phyloP scores from a whole-genome alignment of 2,329 filamentous ascomycete genomes.

The Scortechinia acanthostroma region DNA sequence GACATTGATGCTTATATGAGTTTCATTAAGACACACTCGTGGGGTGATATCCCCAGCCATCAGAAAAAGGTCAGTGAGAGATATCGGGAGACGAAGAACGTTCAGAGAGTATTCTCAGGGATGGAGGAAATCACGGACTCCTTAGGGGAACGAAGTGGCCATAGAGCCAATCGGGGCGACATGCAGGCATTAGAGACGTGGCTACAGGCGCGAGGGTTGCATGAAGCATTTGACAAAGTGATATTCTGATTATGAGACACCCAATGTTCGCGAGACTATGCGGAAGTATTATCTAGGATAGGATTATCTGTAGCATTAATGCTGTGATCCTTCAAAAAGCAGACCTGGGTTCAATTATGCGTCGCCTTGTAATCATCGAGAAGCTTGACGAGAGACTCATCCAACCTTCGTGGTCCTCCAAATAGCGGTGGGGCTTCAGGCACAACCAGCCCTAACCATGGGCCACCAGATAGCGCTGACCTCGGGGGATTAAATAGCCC shows the following conservation, averaged over 20 bases:
- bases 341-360: too few species aligned
- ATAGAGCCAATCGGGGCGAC: slow-evolving; percentile 39
- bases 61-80: slow-evolving; percentile 57
- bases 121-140: slow-evolving; percentile 50
- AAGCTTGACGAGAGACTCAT: too few species aligned
- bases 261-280: too few species aligned
- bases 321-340: too few species aligned
- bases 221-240: slow-evolving; percentile 32
- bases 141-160: slow-evolving; percentile 35
- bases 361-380: too few species aligned
- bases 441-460: too few species aligned
- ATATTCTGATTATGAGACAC: slow-evolving; percentile 16
- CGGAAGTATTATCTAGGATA: too few species aligned
- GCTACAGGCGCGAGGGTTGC: slow-evolving; percentile 33
- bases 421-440: too few species aligned
- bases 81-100: slow-evolving; percentile 29
- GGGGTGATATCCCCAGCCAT: slow-evolving; percentile 52
- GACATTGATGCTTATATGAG: slow-evolving; percentile 51
- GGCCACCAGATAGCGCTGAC: too few species aligned
- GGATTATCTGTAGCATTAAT: too few species aligned
- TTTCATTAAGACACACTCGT: slow-evolving; percentile 56
- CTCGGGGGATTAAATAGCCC: too few species aligned
- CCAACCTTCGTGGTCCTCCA: too few species aligned
- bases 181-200: slow-evolving; percentile 44
- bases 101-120: slow-evolving; percentile 34